Evolutionary conservation across 2,329 filamentous ascomycete species (phyloP), one percentile per base, ranked within the genome.

Genomic region (Penicillium verrucosum): DNA sequence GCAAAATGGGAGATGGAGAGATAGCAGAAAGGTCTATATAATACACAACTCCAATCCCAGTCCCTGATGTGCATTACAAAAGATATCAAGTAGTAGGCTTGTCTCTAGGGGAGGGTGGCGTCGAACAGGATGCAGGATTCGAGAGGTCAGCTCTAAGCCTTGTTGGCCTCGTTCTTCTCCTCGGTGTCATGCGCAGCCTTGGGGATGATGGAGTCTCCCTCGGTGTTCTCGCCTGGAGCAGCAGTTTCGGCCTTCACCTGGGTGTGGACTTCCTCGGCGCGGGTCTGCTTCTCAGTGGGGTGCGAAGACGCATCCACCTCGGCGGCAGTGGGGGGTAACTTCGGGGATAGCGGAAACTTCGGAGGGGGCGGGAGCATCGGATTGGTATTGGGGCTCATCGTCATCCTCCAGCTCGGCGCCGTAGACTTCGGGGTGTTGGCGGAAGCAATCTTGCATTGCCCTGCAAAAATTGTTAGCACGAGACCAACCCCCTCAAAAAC

Each of bases 371-470:
- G 69, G 66, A 30, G 74, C 64, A 58, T 66, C 74, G 54, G 65
- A 68, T 54, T 76, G 72, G 29, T 58, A 51, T 55, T 76, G 72
- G 34, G 59, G 54, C 32, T 67, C 78, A 44, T 85, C 83, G 21
- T 95, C 92, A 46, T 92, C 89, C 34, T 89, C 87, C 18, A 97
- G 81, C 73, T 97, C 93, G 42, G 89, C 84, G 58, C 92, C 92
- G 76, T 99, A 99, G 58, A 97, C 82, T 42, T 97, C 94, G 21
- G 94, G 94, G 75, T 97, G 89, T 73, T 87, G 80, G 66, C 92
- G 85, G 83, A 99, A 99, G 81, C 94, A 99, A 69, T 93, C 88
- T 80, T 97, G 94, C 94, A 99, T 99, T 68, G 83, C 86, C 82
- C 92, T 96, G 65, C 68, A 56, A 23, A 52, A 51, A 62, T 60